phyloP scores from a whole-genome alignment of 345 rosid species.

The Aquilaria malaccensis region DNA sequence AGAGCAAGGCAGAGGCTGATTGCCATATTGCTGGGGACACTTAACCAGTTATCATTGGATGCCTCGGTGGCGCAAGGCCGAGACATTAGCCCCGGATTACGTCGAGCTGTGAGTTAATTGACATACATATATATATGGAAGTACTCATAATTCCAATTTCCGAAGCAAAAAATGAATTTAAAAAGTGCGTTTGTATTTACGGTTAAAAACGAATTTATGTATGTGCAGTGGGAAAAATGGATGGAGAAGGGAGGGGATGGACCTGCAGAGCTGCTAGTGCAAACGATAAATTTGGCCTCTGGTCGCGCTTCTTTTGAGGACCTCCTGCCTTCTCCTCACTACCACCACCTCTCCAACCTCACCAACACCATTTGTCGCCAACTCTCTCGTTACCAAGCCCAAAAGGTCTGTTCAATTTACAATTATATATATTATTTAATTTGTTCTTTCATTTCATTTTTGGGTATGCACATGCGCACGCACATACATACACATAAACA shows the following conservation, averaged over 20 bases:
- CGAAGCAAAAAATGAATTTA: too few relatives aligned
- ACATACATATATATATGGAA: neutral
- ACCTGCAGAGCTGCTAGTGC: slow-evolving; percentile 49
- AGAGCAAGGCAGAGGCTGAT: slow-evolving; percentile 33
- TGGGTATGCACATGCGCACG: too few relatives aligned
- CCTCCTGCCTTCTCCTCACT: slow-evolving; percentile 32
- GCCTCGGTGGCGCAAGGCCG: slow-evolving; percentile 48
- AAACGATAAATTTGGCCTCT: slow-evolving; percentile 39
- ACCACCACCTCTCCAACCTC: slow-evolving; percentile 31
- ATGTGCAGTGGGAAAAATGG: slow-evolving; percentile 76
- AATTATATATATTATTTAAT: too few relatives aligned
- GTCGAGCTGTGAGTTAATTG: slow-evolving; percentile 46
- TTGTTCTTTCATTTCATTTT: too few relatives aligned
- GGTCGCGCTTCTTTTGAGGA: slow-evolving; percentile 23
- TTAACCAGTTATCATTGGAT: slow-evolving; percentile 57
- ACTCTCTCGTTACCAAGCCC: slow-evolving; percentile 22
- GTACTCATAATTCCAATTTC: too few relatives aligned
- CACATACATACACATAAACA: too few relatives aligned
- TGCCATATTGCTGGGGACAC: slow-evolving; percentile 34
- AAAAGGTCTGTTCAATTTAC: slow-evolving; percentile 26
- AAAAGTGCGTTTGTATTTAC: too few relatives aligned
- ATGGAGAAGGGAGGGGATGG: slow-evolving; percentile 14
- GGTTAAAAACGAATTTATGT: too few relatives aligned
- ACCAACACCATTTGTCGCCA: slow-evolving; percentile 33
- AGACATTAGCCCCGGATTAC: slow-evolving; percentile 41